Percentiles rank a stretch among this genome's conserved stretches.
Conservation (phyloP, 768 basidiomycete species). For the Leccinum truebloodii region DNA sequence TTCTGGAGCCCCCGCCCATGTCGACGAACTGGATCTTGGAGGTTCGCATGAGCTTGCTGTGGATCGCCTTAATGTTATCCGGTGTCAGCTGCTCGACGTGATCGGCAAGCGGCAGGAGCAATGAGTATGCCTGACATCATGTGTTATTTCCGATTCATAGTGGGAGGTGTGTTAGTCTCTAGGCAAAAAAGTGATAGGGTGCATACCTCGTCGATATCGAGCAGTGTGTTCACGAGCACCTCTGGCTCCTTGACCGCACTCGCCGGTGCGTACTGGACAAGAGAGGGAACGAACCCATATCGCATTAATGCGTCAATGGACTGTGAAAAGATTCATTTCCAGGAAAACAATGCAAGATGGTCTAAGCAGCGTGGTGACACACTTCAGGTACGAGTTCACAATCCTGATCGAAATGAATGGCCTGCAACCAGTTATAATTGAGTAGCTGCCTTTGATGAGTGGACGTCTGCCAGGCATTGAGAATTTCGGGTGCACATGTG, state of each 20-base stretch:
- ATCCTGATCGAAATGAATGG: slow-evolving; percentile 30
- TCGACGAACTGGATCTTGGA: slow-evolving; percentile 32
- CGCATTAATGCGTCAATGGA: slow-evolving; percentile 29
- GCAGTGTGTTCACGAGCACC: slow-evolving; percentile 17
- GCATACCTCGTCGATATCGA: slow-evolving; percentile 30
- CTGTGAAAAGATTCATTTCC: slow-evolving; percentile 9
- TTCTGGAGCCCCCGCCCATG: slow-evolving; percentile 2
- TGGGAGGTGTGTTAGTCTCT: neutral
- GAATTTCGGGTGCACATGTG: slow-evolving; percentile 25
- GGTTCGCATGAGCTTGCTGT: slow-evolving; percentile 32
- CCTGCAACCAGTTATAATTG: slow-evolving; percentile 34
- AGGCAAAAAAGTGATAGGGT: neutral
- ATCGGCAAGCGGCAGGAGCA: slow-evolving; percentile 25
- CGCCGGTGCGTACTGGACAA: slow-evolving; percentile 23
- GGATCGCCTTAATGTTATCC: slow-evolving; percentile 30
- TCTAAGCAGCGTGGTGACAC: slow-evolving; percentile 2
- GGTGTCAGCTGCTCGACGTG: slow-evolving; percentile 29
- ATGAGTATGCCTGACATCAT: slow-evolving; percentile 26
- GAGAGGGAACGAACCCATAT: slow-evolving; percentile 26
- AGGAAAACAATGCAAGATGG: neutral
- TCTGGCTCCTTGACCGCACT: slow-evolving; percentile 30
- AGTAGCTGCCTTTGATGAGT: slow-evolving; percentile 29
- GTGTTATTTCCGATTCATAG: neutral
- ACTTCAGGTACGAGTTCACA: slow-evolving; percentile 25
- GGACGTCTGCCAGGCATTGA: slow-evolving; percentile 27